phyloP scores from a whole-genome alignment of 2,329 filamentous ascomycete species.

The Stachybotrys elegans region DNA sequence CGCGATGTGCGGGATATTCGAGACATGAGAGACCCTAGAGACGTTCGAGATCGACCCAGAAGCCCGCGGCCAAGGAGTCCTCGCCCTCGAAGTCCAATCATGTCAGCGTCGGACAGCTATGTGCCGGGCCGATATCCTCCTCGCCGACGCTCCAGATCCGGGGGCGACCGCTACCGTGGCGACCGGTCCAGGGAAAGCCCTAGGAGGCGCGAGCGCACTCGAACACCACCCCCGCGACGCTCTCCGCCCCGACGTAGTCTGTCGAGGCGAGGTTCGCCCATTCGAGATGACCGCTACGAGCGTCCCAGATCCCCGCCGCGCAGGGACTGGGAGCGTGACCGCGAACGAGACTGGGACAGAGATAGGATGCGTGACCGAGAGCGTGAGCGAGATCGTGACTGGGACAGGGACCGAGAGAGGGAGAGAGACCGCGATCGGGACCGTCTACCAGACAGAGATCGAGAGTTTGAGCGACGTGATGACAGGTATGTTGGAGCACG shows the following conservation, averaged over 20 bases:
- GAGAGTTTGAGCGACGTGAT: conserved; percentile 36
- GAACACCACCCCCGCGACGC: conserved; percentile 28
- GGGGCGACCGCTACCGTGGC: conserved; percentile 34
- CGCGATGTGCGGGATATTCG: too few species aligned
- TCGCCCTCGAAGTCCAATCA: conserved; percentile 30
- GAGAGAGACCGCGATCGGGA: conserved; percentile 19
- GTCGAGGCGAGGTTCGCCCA: conserved; percentile 29
- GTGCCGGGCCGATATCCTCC: conserved; percentile 38
- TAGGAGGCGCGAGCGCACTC: conserved; percentile 28
- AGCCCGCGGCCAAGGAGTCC: conserved; percentile 35
- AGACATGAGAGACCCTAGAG: too few species aligned
- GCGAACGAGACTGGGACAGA: conserved; percentile 19
- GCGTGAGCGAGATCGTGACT: conserved; percentile 19
- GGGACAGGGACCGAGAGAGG: conserved; percentile 23
- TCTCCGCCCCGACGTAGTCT: conserved; percentile 33
- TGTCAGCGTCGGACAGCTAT: conserved; percentile 38
- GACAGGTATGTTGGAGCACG: conserved; percentile 26
- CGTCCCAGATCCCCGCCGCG: conserved; percentile 31
- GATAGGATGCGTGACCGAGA: conserved; percentile 24
- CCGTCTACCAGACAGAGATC: conserved; percentile 24
- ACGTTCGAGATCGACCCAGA: conserved; percentile 23
- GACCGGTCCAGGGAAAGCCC: conserved; percentile 36
- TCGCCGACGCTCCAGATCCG: conserved; percentile 36
- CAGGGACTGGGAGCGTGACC: conserved; percentile 23
- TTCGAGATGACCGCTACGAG: conserved; percentile 31